Percentiles rank a stretch among this genome's conserved stretches.
phyloP scores from a whole-genome alignment of 2,329 filamentous ascomycete species.

The Dendryphion nanum region DNA sequence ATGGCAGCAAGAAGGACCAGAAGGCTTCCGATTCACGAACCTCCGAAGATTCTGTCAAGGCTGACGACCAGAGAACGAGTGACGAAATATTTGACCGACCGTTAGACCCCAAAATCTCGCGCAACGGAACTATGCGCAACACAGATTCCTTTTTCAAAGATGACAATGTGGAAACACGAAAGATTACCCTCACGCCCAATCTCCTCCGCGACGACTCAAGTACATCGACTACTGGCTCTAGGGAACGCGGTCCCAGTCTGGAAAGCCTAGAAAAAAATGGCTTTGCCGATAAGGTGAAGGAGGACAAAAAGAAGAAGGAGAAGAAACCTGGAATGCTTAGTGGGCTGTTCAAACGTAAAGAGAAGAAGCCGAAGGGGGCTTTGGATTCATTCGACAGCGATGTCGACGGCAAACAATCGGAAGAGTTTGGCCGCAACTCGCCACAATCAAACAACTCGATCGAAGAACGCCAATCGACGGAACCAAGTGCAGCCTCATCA shows the following conservation, averaged over 20 bases:
- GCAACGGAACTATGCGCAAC: conserved; percentile 84
- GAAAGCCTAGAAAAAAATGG: conserved; percentile 73
- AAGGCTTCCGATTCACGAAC: conserved; percentile 19
- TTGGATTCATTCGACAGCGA: conserved; percentile 40
- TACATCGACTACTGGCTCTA: conserved; percentile 34
- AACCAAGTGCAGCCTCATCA: conserved; percentile 18
- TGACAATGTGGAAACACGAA: conserved; percentile 90
- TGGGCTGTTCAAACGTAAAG: conserved; percentile 66
- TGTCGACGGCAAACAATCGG: conserved; percentile 43
- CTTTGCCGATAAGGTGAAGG: conserved; percentile 61
- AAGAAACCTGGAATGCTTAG: conserved; percentile 73
- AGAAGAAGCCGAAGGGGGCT: conserved; percentile 54
- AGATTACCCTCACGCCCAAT: conserved; percentile 94
- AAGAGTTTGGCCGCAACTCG: conserved; percentile 35
- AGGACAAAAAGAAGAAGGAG: conserved; percentile 71
- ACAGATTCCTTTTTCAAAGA: conserved; percentile 98
- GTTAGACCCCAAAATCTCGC: conserved; percentile 52
- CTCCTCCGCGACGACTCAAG: conserved; percentile 76
- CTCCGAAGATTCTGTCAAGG: conserved; percentile 40
- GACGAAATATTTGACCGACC: conserved; percentile 64
- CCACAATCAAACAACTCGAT: conserved; percentile 34
- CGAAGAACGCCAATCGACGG: conserved; percentile 29
- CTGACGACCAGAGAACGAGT: conserved; percentile 54
- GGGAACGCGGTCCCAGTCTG: conserved; percentile 62
- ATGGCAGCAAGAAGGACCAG: conserved; percentile 29